Evolutionary conservation across 2,329 filamentous ascomycete genomes (phyloP), one percentile per base, ranked within the genome.

Genomic region (Paraconiothyrium brasiliense): DNA sequence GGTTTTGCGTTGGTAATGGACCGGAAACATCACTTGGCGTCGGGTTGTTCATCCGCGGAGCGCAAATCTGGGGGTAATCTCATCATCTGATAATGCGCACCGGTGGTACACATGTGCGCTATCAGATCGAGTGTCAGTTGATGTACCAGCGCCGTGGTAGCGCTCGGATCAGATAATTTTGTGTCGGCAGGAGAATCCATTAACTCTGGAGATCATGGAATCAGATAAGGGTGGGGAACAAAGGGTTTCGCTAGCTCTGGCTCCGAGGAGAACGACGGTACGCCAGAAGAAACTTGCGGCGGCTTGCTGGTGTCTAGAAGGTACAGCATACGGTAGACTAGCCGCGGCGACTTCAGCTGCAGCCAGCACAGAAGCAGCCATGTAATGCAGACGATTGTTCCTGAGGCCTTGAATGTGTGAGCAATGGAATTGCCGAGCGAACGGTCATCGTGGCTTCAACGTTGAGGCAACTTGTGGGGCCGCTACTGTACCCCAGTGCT

Each of bases 171-270:
- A 41, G 49, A 52, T 52, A 52, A 43, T 30, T 3, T n/a, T 27
- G 13, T 32, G 51, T 32, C 34, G 24, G 49, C 27, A 39, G 24
- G 16, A 39, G 32, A 24, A 20, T 11, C 22, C 34, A 16, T 7
- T 20, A 20, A 20, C 20, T 14, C 32, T 32, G 6, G 20, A 20
- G 13, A n/a, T 54, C 11, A 43, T 9, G 37, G 47, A 16, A 47
- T 56, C 54, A 47, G 54, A 56, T 56, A 48, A 56, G 54, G 54
- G 54, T 56, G 54, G 54, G 39, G 16, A 27, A 37, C 11, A 37
- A n/a, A 37, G 4, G 34, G 49, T n/a, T 10, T n/a, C 37, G 39
- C 37, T 14, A 41, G 37, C 37, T 41, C 37, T 41, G 37, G 37
- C 37, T 41, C 37, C 41, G n/a, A 24, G 41, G 47, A 47, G 41